Evolutionary conservation across 2,329 filamentous ascomycete species (phyloP), one percentile per base, ranked within the genome.

Genomic region (Metarhizium humberi): DNA sequence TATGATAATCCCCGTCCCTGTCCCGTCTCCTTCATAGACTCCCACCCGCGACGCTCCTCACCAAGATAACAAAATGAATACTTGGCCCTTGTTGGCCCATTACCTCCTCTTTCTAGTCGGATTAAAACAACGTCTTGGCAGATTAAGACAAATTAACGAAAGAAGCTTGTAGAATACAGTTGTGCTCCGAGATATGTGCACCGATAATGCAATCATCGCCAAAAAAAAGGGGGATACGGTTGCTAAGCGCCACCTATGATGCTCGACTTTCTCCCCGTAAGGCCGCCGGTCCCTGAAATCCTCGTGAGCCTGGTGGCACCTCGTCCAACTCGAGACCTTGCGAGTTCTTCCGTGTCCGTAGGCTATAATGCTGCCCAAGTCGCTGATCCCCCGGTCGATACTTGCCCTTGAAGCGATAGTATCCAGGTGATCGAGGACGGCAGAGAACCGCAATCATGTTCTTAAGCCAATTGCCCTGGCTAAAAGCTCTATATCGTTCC

Each of bases 401-500:
- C 54, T 75, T 74, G 47, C 75, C 75, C 74, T 96, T 96, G 77
- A 97, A 96, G 58, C 82, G 81, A 66, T 96, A 83, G 69, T 96
- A 97, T 0, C 88, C 92, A 7, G 92, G 92, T 20, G 90, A 85
- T 20, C 92, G 81, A 13, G 94, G 92, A 51, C 92, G 85, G 62
- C 85, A 86, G 51, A 97, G 76, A 13, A 96, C 91, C 7, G 85
- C 80, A 42, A 88, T 71, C 80, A 89, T 91, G 70, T 99, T 99
- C 64, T 80, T 86, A 64, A 87, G 70, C 50, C 87, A 75, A 61
- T 76, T 87, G 40, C 85, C 86, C 66, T 95, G 91, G 2, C 85
- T 92, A 64, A 95, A 99, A 1, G 94, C 90, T 47, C 92, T 80
- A 71, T 96, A 95, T 13, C 94, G 84, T 68, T 99, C 92, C 63